Evolutionary conservation across 163 green algal genomes (phyloP).

Genomic region (Trebouxiophyceae sp.): DNA sequence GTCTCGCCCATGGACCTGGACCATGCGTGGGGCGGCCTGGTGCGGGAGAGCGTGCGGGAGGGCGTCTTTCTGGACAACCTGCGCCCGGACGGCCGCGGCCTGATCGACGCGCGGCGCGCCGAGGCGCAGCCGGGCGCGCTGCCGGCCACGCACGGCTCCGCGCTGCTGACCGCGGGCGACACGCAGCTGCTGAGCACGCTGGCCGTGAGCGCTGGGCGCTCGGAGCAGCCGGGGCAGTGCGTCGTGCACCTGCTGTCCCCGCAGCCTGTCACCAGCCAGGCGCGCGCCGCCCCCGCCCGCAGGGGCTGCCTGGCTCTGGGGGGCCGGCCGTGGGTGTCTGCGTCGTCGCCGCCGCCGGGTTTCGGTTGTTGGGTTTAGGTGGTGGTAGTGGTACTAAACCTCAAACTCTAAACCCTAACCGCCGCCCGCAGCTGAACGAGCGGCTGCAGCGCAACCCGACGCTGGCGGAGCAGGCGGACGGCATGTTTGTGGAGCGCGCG

Average conservation of each 20-base stretch:
- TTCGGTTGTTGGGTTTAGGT: slow-evolving; percentile 25
- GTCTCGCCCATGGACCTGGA: slow-evolving; percentile 35
- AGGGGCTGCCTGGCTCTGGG: no score
- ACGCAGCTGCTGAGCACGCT: slow-evolving; percentile 9
- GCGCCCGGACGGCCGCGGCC: slow-evolving; percentile 36
- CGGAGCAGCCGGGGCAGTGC: no score
- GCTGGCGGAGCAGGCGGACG: slow-evolving; percentile 61
- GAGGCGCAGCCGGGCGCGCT: neutral
- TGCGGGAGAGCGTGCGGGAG: slow-evolving; percentile 10
- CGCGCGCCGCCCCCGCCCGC: no score
- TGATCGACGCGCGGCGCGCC: slow-evolving; percentile 14
- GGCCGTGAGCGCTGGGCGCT: no score
- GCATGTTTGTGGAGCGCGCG: slow-evolving; percentile 49
- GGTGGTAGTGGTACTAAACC: slow-evolving; percentile 40
- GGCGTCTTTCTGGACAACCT: slow-evolving; percentile 24
- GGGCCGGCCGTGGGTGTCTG: no score
- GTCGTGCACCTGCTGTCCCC: no score
- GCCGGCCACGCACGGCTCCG: neutral
- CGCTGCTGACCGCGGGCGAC: neutral
- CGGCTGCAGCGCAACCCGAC: slow-evolving; percentile 7
- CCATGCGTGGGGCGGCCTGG: slow-evolving; percentile 14
- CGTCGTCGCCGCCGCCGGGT: no score
- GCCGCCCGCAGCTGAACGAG: slow-evolving; percentile 56
- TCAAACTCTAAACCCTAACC: no score
- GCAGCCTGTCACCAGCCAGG: no score